Percentiles rank a stretch among this genome's conserved stretches.
Conservation (phyloP, 306 rosid species). For the Oxytropis ochrocephala region DNA sequence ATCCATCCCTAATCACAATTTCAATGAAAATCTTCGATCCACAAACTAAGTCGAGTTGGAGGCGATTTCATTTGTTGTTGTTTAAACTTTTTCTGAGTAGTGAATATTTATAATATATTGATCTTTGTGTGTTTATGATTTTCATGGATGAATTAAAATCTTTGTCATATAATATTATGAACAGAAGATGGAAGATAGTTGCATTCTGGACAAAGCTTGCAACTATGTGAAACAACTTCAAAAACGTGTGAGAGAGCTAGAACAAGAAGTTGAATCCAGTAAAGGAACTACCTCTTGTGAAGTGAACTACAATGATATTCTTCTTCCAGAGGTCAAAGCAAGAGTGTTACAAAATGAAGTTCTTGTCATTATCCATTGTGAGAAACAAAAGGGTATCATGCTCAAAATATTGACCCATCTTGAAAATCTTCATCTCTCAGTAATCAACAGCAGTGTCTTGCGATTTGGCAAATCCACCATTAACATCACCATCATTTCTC, state of each 20-base stretch:
- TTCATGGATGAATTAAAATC: not conserved
- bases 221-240: slow-evolving; percentile 25
- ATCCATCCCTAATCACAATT: no score
- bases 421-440: slow-evolving; percentile 23
- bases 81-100: no score
- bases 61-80: no score
- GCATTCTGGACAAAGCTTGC: slow-evolving; percentile 21
- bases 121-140: no score
- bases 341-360: slow-evolving; percentile 21
- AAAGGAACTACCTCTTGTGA: not conserved
- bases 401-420: slow-evolving; percentile 25
- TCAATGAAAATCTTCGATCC: no score
- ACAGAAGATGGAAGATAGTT: slow-evolving; percentile 14
- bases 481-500: slow-evolving; percentile 31
- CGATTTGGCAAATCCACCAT: slow-evolving; percentile 27
- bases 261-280: slow-evolving; percentile 15
- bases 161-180: not conserved
- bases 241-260: slow-evolving; percentile 30
- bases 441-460: slow-evolving; percentile 27
- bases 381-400: slow-evolving; percentile 23
- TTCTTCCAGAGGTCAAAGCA: slow-evolving; percentile 23
- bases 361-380: slow-evolving; percentile 24
- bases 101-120: no score
- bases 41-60: no score
- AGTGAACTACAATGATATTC: not conserved